Evolutionary conservation across 1,284 basidiomycete genomes (phyloP), one percentile per base, ranked within the genome.

Genomic region (Marasmius tenuissimus): DNA sequence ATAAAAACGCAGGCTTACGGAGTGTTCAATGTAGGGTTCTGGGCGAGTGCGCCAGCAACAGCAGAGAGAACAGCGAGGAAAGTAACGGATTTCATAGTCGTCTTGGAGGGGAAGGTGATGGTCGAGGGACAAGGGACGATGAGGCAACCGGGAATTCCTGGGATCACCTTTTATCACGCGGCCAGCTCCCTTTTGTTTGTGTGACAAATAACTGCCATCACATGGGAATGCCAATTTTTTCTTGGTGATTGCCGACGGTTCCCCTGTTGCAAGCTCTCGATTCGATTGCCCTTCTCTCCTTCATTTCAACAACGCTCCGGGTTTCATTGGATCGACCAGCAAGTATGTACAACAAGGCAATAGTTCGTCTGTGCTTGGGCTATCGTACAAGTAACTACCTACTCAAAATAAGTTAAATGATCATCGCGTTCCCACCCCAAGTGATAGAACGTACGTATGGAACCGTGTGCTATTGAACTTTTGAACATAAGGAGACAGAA

Each of bases 1-100:
- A 51, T 50, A 35, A 45, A 52, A 49, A 14, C n/a, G 27, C 7
- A 61, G 48, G 80, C 85, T 67, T 66, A 89, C 86, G 86, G 87
- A 18, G 86, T 90, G 67, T 87, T 84, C 69, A 89, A 78, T 0
- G 70, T 76, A 62, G 83, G 65, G 35, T n/a, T 48, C 72, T 85
- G 81, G 20, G 81, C 85, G 18, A 78, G 62, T 58, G 73, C 82
- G 38, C 70, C 71, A 54, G 73, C 67, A 56, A 75, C 75, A 64
- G 80, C 64, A 45, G 76, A 66, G 63, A 76, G 66, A 64, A 70
- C 16, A 61, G 75, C 72, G 63, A 63, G 45, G 66, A 63, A 53
- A 61, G 63, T 64, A 62, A 39, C 64, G 65, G 58, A 49, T 50
- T 58, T 51, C 53, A 45, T 60, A 60, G 66, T 62, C 68, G 59